Percentiles rank a stretch among this genome's conserved stretches.
These are phyloP conservation scores for Phialophora macrospora DNA, from an alignment of 2,329 filamentous ascomycete species.

Conservation along the genomic window DNA sequence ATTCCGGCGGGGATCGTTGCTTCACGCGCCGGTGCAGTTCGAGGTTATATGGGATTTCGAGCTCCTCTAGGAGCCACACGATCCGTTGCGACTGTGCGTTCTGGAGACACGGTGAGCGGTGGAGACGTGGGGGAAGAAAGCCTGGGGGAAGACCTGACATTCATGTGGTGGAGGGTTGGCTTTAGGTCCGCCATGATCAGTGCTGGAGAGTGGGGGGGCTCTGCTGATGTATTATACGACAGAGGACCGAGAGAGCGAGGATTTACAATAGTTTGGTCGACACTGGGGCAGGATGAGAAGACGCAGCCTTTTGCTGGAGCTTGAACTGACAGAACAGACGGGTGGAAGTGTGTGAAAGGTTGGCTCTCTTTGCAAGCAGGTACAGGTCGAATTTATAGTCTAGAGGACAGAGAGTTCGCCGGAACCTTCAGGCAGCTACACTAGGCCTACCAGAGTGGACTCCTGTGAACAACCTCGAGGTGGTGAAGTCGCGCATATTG, in stretches of 20 bases:
- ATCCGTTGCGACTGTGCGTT: slow-evolving; percentile 78
- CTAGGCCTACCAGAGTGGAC: neutral
- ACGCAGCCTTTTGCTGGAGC: neutral
- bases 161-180: slow-evolving; percentile 36
- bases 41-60: slow-evolving; percentile 77
- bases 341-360: neutral
- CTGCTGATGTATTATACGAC: neutral
- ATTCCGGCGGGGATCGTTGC: slow-evolving; percentile 66
- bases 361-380: neutral
- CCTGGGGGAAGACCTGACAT: slow-evolving; percentile 25
- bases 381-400: neutral
- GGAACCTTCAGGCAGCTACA: neutral
- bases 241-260: no score
- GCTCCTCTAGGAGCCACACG: slow-evolving; percentile 83
- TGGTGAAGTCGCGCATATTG: neutral
- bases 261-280: neutral
- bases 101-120: slow-evolving; percentile 23
- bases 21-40: slow-evolving; percentile 73
- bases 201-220: neutral
- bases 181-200: slow-evolving; percentile 30
- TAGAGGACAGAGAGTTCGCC: neutral
- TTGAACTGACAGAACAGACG: neutral
- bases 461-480: neutral
- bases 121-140: neutral
- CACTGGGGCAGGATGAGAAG: neutral